Evolutionary conservation across 129 eudicot species (phyloP).

Genomic region (Dittrichia graveolens): DNA sequence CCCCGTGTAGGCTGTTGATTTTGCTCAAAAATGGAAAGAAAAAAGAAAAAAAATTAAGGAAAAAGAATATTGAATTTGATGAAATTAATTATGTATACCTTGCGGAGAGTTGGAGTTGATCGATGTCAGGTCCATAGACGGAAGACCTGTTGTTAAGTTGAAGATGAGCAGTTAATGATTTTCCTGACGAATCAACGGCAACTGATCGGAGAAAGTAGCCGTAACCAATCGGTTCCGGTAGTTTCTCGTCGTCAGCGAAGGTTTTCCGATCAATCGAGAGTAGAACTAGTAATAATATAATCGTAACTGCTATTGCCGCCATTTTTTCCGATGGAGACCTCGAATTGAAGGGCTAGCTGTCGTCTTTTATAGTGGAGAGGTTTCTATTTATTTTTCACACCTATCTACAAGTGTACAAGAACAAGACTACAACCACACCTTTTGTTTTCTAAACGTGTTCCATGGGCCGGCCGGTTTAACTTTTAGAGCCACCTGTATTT

Average conservation of each 20-base stretch:
- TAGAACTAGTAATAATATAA: conserved; percentile 6
- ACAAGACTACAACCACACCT: too few relatives aligned
- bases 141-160: conserved; percentile 51
- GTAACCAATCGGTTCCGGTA: conserved; percentile 40
- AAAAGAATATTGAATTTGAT: background rate
- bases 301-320: conserved; percentile 4
- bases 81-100: conserved; percentile 42
- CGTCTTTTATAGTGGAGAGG: background rate
- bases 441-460: too few relatives aligned
- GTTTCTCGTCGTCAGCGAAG: background rate
- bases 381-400: background rate
- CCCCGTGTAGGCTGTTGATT: too few relatives aligned
- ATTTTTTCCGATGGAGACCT: conserved; percentile 19
- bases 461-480: too few relatives aligned
- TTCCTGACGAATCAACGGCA: conserved; percentile 23
- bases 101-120: conserved; percentile 51
- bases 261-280: conserved; percentile 17
- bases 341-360: background rate
- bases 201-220: conserved; percentile 51
- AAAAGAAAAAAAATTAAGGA: conserved; percentile 15
- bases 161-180: conserved; percentile 50
- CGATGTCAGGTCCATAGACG: conserved; percentile 62
- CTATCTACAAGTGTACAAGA: too few relatives aligned
- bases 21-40: background rate
- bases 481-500: too few relatives aligned